phyloP scores from a whole-genome alignment of 2,329 filamentous ascomycete species.

The Trichoderma sp. region DNA sequence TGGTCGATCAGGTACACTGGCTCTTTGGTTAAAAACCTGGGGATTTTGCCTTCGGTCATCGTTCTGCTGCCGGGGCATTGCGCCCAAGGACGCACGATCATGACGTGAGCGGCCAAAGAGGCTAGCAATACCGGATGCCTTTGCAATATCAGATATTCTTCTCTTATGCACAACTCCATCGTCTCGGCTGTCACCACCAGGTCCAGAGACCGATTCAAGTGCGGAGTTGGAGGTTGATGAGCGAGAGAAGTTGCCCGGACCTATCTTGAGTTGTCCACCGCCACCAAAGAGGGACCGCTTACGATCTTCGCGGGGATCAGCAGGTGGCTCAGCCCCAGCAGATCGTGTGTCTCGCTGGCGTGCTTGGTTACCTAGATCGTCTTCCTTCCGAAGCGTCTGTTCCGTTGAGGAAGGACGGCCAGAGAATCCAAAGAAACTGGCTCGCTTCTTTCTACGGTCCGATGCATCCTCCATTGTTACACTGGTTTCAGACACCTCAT shows the following conservation, averaged over 20 bases:
- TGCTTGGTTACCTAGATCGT: not conserved
- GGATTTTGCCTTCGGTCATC: not conserved
- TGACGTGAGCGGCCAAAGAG: constrained; percentile 28
- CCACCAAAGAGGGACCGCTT: constrained; percentile 40
- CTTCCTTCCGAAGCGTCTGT: constrained; percentile 10
- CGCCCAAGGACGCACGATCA: not conserved
- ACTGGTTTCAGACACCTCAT: constrained; percentile 43
- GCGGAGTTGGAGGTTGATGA: constrained; percentile 26
- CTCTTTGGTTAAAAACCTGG: not conserved
- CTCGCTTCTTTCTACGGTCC: constrained; percentile 38
- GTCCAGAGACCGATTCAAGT: constrained; percentile 22
- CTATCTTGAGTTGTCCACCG: constrained; percentile 23
- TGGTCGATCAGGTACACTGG: constrained; percentile 22
- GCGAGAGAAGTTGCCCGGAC: constrained; percentile 22
- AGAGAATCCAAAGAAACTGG: constrained; percentile 38
- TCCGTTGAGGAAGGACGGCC: constrained; percentile 27
- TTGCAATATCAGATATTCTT: constrained; percentile 41
- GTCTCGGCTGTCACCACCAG: constrained; percentile 1
- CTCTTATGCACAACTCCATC: constrained; percentile 36
- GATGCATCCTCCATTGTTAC: constrained; percentile 37
- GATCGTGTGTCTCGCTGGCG: constrained; percentile 22
- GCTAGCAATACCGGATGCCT: constrained; percentile 31
- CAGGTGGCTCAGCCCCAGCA: constrained; percentile 13
- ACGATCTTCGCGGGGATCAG: constrained; percentile 31
- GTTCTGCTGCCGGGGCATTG: not conserved